These are phyloP conservation scores for Kwoniella bestiolae DNA, from an alignment of 768 basidiomycete species.

Conservation along the genomic window DNA sequence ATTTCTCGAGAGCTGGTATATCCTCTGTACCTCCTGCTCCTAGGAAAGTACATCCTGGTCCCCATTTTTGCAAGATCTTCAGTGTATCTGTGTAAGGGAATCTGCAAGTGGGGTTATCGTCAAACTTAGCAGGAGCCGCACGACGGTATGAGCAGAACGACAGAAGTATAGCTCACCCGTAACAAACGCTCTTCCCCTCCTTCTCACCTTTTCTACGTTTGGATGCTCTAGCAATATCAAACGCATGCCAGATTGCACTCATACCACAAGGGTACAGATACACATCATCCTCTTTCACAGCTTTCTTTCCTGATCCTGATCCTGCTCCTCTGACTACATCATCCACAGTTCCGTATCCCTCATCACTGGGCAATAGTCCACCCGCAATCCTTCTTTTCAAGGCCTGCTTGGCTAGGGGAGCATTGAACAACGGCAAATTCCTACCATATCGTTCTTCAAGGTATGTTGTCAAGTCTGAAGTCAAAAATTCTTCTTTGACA, in stretches of 20 bases:
- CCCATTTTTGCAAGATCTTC: conserved; percentile 94
- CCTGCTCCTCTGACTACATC: conserved; percentile 48
- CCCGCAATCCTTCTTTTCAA: conserved; percentile 89
- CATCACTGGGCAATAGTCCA: conserved; percentile 70
- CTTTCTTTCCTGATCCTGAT: conserved; percentile 53
- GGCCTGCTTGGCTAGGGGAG: conserved; percentile 79
- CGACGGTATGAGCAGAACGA: too few relatives aligned
- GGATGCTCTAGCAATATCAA: conserved; percentile 66
- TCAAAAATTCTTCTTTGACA: conserved; percentile 63
- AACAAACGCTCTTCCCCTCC: conserved; percentile 82
- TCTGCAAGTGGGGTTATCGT: too few relatives aligned
- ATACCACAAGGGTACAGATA: conserved; percentile 87
- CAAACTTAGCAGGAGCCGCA: too few relatives aligned
- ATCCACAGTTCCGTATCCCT: conserved; percentile 54
- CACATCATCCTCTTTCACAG: conserved; percentile 82
- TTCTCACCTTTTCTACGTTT: conserved; percentile 58
- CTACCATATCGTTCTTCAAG: conserved; percentile 94
- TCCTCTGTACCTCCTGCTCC: conserved; percentile 78
- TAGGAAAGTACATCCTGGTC: conserved; percentile 87
- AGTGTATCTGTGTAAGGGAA: conserved; percentile 96
- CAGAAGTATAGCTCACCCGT: conserved; percentile 68
- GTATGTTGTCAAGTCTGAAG: conserved; percentile 71
- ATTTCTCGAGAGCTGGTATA: conserved; percentile 70
- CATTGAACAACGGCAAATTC: conserved; percentile 75
- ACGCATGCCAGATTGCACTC: conserved; percentile 91